Conservation (phyloP, 2,329 filamentous ascomycete species). For the Lasiodiplodia hormozganensis region DNA sequence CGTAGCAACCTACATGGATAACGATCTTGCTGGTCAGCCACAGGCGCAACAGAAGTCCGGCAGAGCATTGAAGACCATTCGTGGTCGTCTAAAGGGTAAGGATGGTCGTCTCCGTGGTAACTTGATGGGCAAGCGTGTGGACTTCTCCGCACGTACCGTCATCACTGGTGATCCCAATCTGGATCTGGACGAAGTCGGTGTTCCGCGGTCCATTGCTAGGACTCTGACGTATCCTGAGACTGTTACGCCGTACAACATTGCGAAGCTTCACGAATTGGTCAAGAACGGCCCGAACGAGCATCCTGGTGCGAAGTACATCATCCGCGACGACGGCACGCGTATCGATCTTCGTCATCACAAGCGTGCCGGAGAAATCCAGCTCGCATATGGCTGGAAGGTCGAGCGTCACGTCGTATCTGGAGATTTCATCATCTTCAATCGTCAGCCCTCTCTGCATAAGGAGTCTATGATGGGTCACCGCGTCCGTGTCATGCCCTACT, state of each 20-base stretch:
- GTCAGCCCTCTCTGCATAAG: conserved; percentile 98
- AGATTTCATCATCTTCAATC: conserved; percentile 99
- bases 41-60: conserved; percentile 97
- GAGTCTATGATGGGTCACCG: conserved; percentile 99
- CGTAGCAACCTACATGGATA: conserved; percentile 99
- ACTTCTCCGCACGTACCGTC: conserved; percentile 99
- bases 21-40: conserved; percentile 94
- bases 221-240: conserved; percentile 96
- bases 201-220: conserved; percentile 89
- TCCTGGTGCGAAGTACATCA: conserved; percentile 95
- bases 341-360: conserved; percentile 96
- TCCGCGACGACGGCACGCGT: conserved; percentile 89
- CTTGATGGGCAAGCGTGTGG: conserved; percentile 99
- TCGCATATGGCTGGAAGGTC: conserved; percentile 98
- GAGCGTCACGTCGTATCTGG: conserved; percentile 95
- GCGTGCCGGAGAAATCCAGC: conserved; percentile 80
- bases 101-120: conserved; percentile 97
- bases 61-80: conserved; percentile 93
- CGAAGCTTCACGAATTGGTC: conserved; percentile 86
- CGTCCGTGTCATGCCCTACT: conserved; percentile 98
- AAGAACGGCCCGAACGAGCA: conserved; percentile 94
- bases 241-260: conserved; percentile 97
- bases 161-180: conserved; percentile 98
- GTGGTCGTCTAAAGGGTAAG: conserved; percentile 97
- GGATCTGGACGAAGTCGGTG: conserved; percentile 95